Evolutionary conservation across 768 basidiomycete genomes (phyloP).

Genomic region (Podaxis carcinomalis): DNA sequence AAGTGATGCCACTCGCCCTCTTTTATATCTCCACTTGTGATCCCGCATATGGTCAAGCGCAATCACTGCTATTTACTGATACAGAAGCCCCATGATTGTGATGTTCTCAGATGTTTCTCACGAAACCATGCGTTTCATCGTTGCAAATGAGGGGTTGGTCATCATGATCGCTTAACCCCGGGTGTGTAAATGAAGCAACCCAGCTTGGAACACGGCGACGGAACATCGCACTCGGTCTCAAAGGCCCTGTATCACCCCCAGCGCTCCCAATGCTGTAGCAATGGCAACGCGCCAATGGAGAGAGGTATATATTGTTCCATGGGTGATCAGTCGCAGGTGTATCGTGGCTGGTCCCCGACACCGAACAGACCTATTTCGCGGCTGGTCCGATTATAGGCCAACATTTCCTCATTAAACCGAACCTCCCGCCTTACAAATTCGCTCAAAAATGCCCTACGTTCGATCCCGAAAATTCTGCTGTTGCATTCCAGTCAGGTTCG

Average conservation of each 20-base stretch:
- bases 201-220: background rate
- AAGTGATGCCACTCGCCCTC: no score
- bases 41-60: no score
- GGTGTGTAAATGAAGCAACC: background rate
- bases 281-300: background rate
- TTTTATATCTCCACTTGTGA: no score
- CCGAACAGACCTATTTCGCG: conserved; percentile 14
- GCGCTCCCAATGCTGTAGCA: background rate
- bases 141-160: background rate
- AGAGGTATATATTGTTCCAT: background rate
- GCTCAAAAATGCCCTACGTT: conserved; percentile 41
- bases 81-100: no score
- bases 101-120: background rate
- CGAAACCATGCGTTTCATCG: background rate
- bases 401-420: conserved; percentile 14
- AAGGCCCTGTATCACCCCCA: background rate
- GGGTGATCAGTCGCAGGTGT: background rate
- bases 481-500: conserved; percentile 62
- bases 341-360: conserved; percentile 36
- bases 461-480: conserved; percentile 58
- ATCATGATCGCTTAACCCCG: background rate
- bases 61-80: no score
- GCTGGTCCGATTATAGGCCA: conserved; percentile 13
- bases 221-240: background rate
- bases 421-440: conserved; percentile 21